Percentiles rank a stretch among this genome's conserved stretches.
These are phyloP conservation scores for Neolentinus lepideus DNA, from an alignment of 1,284 basidiomycete species.

Conservation along the genomic window DNA sequence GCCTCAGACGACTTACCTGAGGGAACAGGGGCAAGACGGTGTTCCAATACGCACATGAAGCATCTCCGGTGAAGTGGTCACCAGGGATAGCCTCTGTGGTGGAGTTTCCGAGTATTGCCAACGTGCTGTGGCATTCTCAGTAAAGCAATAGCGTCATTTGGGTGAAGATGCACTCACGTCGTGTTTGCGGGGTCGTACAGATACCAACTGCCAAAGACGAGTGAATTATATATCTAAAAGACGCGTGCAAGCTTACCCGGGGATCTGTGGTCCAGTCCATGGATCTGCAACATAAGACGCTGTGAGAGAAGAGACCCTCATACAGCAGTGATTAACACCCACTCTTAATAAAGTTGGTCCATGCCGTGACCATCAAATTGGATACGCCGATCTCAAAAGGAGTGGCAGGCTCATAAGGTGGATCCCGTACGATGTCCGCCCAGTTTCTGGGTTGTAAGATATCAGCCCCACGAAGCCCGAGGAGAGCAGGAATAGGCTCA, in stretches of 20 bases:
- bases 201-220: background rate
- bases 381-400: conserved; percentile 29
- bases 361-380: conserved; percentile 35
- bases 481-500: background rate
- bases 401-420: conserved; percentile 26
- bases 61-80: conserved; percentile 16
- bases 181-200: conserved; percentile 17
- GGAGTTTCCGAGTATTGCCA: conserved; percentile 20
- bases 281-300: conserved; percentile 14
- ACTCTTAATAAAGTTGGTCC: conserved; percentile 41
- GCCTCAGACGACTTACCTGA: conserved; percentile 12
- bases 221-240: background rate
- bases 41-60: conserved; percentile 21
- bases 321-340: conserved; percentile 5
- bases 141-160: background rate
- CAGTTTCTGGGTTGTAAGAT: background rate
- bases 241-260: conserved; percentile 12
- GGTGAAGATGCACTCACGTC: conserved; percentile 7
- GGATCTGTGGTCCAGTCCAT: conserved; percentile 17
- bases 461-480: background rate
- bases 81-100: conserved; percentile 15
- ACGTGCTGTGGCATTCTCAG: background rate
- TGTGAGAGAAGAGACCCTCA: background rate
- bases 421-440: conserved; percentile 14
- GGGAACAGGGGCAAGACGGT: conserved; percentile 19